Base-by-base conservation (phyloP, 352 stramenopile genomes). In the Phytophthora hibernalis region DNA sequence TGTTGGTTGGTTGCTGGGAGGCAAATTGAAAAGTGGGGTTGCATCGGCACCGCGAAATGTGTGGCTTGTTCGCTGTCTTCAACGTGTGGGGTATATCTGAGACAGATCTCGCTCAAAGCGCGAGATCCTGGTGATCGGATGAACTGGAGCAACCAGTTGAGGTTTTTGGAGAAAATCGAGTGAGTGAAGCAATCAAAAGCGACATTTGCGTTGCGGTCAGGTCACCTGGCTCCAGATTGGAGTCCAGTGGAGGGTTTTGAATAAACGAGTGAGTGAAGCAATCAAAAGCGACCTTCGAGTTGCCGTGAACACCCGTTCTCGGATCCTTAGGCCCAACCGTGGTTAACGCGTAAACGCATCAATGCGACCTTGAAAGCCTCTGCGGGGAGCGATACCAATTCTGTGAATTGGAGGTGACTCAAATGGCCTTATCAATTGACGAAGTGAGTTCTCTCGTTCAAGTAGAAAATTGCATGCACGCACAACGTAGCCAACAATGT, bases 21-120 rank as follows among this genome's bases (percentile, higher is more conserved):
- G 35, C 35, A 43, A 43, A 43, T 43, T 43, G 35, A 43, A 43
- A 43, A 43, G 35, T 43, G 35, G 15, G 35, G 35, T 43, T 43
- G 35, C 13, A 11, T 43, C 16, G 15, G 13, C 12, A 43, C 35
- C 35, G 15, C 35, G 31, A 13, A 37, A 15, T 3, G 31, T 10
- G 5, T 43, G 35, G 35, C 5, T 43, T 4, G 35, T 18, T 43
- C 16, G 0, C 3, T 43, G 35, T 20, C 35, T 43, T 20, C 35
- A 43, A 43, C 35, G 6, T 20, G 35, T 20, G 35, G 13, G 31
- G 15, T 2, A 43, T 12, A 5, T 21, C 15, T n/a, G 35, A 37
- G 31, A 37, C 31, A 37, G 31, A 3, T 8, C 31, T 37, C 7
- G 31, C 3, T 37, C 31, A 37, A 37, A 37, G 31, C 31, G 8